Percentiles rank a stretch among this genome's conserved stretches.
phyloP scores from a whole-genome alignment of 345 rosid genomes.

The Eucalyptus leucophloia region DNA sequence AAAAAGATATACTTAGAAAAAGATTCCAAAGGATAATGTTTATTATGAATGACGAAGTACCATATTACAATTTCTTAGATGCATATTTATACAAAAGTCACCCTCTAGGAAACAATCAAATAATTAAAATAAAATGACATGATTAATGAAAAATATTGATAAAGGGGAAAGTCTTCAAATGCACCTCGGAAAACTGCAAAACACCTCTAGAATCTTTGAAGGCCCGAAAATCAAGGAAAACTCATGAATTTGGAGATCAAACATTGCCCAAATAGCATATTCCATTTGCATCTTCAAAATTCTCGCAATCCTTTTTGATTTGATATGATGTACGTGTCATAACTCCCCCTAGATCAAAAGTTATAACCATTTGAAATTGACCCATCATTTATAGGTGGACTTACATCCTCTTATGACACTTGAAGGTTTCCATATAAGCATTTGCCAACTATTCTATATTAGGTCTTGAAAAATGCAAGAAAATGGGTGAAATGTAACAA shows the following conservation, averaged over 20 bases:
- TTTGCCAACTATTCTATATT: not conserved
- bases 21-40: not conserved
- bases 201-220: not conserved
- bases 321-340: not conserved
- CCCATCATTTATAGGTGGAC: not conserved
- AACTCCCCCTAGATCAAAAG: not conserved
- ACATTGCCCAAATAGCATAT: not conserved
- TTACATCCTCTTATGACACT: not conserved
- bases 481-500: not conserved
- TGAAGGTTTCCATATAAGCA: not conserved
- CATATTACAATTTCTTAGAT: not conserved
- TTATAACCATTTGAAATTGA: not conserved
- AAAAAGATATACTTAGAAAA: not conserved
- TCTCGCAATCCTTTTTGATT: not conserved
- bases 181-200: fast-evolving
- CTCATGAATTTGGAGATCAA: not conserved
- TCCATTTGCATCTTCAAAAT: not conserved
- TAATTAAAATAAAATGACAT: not conserved
- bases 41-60: not conserved
- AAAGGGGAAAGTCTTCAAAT: not conserved
- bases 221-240: not conserved
- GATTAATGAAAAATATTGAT: not conserved
- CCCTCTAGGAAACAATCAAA: not conserved
- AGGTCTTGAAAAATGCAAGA: not conserved
- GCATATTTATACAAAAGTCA: not conserved